Evolutionary conservation across 768 basidiomycete genomes (phyloP), one percentile per base, ranked within the genome.

Genomic region (Russula sp.): DNA sequence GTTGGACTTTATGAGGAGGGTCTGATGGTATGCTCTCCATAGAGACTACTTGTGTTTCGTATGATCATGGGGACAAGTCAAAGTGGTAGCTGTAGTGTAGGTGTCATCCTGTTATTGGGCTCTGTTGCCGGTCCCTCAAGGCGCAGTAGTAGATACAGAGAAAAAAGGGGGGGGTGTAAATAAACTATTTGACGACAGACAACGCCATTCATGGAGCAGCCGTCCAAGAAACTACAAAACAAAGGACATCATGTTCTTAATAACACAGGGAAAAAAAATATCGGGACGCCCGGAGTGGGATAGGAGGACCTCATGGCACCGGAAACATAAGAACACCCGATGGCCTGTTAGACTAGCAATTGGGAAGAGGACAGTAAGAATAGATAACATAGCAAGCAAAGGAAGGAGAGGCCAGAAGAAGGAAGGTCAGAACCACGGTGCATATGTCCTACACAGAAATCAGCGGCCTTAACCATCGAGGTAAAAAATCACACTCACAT

Each of bases 1-100:
- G 73, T 77, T 5, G 87, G 86, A 1, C 69, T 88, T 55, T 88
- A 88, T 65, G 77, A 80, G 46, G 73, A 75, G 22, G 86, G 85
- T 1, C 63, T 83, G 47, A 70, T 87, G 51, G 74, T 79, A 4
- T 87, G 86, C 65, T 67, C 58, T 58, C 76, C 77, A 20, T 70
- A 60, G 64, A 20, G 20, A 42, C 0, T 35, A 9, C 7, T 38
- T 5, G 20, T 18, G n/a, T 22, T 34, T 54, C n/a, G 22, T 52
- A 64, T 16, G 20, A 47, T 41, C 25, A 41, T 29, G n/a, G n/a
- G n/a, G 18, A 11, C 39, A 25, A 45, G 41, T 50, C 48, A 45
- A 51, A 45, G 41, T 14, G 1, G n/a, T 25, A 39, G 20, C 35
- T 50, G 47, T n/a, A 56, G 45, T 56, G 29, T 11, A 35, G 49